Evolutionary conservation across 768 basidiomycete species (phyloP), one percentile per base, ranked within the genome.

Genomic region (Suillus weaverae): DNA sequence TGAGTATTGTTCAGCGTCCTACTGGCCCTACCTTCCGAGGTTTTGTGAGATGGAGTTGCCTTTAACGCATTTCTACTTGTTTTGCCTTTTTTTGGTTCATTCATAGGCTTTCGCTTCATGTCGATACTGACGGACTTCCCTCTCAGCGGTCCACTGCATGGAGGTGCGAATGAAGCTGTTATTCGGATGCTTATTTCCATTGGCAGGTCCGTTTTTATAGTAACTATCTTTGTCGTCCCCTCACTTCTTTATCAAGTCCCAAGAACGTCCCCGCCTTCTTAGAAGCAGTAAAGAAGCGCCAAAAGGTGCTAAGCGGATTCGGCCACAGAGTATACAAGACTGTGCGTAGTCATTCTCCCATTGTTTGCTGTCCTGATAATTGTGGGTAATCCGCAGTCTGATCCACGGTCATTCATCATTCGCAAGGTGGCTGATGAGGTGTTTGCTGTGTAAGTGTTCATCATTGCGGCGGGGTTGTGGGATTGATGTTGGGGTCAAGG

Each of bases 121-220:
- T n/a, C 3, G 18, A 32, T 39, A 18, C 35, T 41, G 36, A 61
- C 30, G 11, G 6, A 20, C 13, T 63, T 63, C 16, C 16, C 16
- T 46, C 26, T n/a, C 56, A 76, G 67, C 48, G 62, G 64, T 38
- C 60, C 72, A 84, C 73, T 75, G 32, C 74, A 75, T 22, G 92
- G 93, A 68, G 94, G 94, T 60, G 95, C 94, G 4, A 95, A 95
- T 69, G 94, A 97, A 75, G 94, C 95, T 6, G 95, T 97, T 66
- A 94, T 97, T 72, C 88, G 95, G 16, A 97, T 97, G 95, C 81
- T 97, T 48, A 84, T 94, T 50, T 88, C 91, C 1, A 95, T 97
- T 67, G 94, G 93, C 70, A 87, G 86, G 86, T 91, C 70, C 71
- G 86, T 74, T 26, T 7, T 39, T 39, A 59, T n/a, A 6, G 6